Evolutionary conservation across 2,329 filamentous ascomycete genomes (phyloP), one percentile per base, ranked within the genome.

Genomic region (Penicillium fuscoglaucum): DNA sequence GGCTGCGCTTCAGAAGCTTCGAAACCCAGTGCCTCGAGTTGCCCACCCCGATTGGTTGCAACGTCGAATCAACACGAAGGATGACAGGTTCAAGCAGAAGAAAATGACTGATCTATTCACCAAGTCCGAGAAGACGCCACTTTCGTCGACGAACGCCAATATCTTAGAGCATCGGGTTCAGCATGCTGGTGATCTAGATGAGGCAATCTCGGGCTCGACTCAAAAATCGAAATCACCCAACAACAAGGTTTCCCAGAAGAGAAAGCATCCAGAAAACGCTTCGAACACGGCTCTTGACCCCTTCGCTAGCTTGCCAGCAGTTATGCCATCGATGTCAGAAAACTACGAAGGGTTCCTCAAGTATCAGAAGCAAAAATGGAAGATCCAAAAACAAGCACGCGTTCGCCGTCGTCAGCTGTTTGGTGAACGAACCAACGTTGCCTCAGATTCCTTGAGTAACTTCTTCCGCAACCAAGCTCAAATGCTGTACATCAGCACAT

Each of bases 311-410:
- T 81, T 99, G 15, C 95, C 95, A 0, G 85, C 89, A 60, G 83
- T 85, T 43, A 96, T 96, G 89, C 93, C 95, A 1, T 85, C 84
- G 26, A 90, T 95, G 21, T 90, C 87, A 0, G 87, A 95, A 49
- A 89, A 99, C 74, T 99, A 99, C 66, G 80, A 86, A 19, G 91
- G 86, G 0, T 99, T 96, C 80, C 75, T 99, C 53, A 84, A 89
- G 70, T 98, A 98, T 70, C 95, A 99, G 73, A 99, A 99, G 76
- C 87, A 93, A 78, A 99, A 99, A 76, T 99, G 95, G 95, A 97
- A 93, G 79, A 89, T 98, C 39, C 95, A 99, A 73, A 96, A 92
- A 70, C 90, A 96, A 72, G 92, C 93, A 35, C 87, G 95, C 24
- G 83, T 88, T 60, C 87, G 93, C 44, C 84, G 96, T 63, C 86